A percentile compares a stretch with the other conserved stretches of the same genome.
These are phyloP conservation scores for Tagetes erecta DNA, from an alignment of 129 eudicot species.

Conservation along the genomic window DNA sequence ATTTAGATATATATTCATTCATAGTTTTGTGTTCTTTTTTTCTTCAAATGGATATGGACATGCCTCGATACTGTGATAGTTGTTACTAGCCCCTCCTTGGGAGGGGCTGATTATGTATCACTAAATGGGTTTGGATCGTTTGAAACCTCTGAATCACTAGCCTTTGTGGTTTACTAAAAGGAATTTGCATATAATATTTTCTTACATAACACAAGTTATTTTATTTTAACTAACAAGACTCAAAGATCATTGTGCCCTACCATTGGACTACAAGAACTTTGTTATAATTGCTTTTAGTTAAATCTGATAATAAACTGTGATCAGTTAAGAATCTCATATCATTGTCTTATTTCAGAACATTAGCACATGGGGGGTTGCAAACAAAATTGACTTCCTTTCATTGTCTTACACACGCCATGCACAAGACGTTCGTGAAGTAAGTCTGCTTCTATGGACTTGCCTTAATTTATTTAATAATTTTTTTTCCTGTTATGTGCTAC, in stretches of 20 bases:
- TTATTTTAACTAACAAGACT: background rate
- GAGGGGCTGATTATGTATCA: background rate
- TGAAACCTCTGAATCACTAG: background rate
- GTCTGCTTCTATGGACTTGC: constrained; percentile 14
- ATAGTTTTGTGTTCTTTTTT: background rate
- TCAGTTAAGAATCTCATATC: no score
- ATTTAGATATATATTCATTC: background rate
- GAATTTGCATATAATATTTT: background rate
- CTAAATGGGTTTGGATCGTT: background rate
- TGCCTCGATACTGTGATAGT: background rate
- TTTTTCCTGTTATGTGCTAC: background rate
- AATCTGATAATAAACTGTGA: no score
- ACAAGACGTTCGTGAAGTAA: constrained; percentile 93
- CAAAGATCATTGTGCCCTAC: background rate
- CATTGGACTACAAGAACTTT: background rate
- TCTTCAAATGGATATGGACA: background rate
- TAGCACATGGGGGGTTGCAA: constrained; percentile 92
- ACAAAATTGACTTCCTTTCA: constrained; percentile 95
- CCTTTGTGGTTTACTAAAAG: background rate
- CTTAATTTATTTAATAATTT: background rate
- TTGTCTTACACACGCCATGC: constrained; percentile 93
- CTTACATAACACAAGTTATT: background rate
- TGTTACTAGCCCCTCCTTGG: background rate
- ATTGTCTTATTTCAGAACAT: constrained; percentile 50
- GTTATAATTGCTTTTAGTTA: background rate